Evolutionary conservation across 106 monocot species (phyloP).

Genomic region (Dendrobium chrysotoxum): DNA sequence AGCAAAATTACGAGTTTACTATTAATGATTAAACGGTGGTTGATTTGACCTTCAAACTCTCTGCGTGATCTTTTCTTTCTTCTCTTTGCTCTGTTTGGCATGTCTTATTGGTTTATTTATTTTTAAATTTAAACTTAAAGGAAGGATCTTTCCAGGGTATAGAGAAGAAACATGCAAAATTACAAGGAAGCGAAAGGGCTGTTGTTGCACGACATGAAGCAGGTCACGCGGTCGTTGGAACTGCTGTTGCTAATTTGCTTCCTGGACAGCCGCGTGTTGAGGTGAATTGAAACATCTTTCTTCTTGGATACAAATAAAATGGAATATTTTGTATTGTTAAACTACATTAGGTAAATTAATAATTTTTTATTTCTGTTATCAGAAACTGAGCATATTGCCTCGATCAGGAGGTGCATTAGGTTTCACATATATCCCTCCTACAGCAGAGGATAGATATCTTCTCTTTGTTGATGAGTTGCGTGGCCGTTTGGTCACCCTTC

Average conservation of each 20-base stretch:
- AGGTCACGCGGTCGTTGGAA: slow-evolving; percentile 96
- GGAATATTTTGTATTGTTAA: background rate
- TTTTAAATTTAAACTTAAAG: background rate
- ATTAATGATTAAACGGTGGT: background rate
- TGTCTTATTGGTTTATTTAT: background rate
- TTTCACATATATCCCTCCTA: slow-evolving; percentile 92
- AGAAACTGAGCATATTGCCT: slow-evolving; percentile 98
- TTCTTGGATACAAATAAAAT: background rate
- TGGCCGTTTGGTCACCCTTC: slow-evolving; percentile 88
- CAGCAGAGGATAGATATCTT: slow-evolving; percentile 89
- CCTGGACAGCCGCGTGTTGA: slow-evolving; percentile 89
- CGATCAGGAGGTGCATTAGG: slow-evolving; percentile 97
- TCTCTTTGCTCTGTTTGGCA: background rate
- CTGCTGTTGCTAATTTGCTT: slow-evolving; percentile 87
- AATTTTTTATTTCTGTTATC: slow-evolving; percentile 5
- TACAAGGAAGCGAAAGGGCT: slow-evolving; percentile 79
- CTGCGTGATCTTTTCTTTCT: background rate
- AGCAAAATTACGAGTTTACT: background rate
- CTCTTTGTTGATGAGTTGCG: slow-evolving; percentile 89
- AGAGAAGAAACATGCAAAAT: slow-evolving; percentile 97
- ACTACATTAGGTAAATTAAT: background rate
- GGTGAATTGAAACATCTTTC: slow-evolving; percentile 25
- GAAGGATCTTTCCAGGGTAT: slow-evolving; percentile 48
- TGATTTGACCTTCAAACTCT: background rate
- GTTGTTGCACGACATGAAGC: slow-evolving; percentile 97